These are phyloP conservation scores for Paramecium caudatum DNA, from an alignment of 73 alveolate species.

Conservation along the genomic window DNA sequence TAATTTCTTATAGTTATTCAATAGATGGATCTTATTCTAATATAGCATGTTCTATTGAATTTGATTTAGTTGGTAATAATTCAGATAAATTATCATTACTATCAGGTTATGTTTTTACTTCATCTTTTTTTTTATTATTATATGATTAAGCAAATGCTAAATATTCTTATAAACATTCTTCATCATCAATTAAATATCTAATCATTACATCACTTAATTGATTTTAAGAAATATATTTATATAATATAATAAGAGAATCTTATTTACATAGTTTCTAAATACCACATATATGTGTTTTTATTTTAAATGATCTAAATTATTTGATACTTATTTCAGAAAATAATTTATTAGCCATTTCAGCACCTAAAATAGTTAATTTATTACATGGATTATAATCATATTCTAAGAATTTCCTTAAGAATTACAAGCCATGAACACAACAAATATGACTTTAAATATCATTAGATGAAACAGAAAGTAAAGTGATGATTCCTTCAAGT, in stretches of 20 bases:
- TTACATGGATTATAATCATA: constrained; percentile 62
- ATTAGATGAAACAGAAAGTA: not conserved
- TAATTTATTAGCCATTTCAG: constrained; percentile 25
- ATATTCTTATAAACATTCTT: not conserved
- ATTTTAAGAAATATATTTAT: constrained; percentile 15
- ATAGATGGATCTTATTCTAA: constrained; percentile 44
- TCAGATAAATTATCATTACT: not conserved
- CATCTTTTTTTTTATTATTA: not conserved
- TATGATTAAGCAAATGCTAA: not conserved
- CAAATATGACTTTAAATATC: not conserved
- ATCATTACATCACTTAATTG: not conserved
- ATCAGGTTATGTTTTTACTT: not conserved
- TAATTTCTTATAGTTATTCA: constrained; percentile 7
- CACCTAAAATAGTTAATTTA: not conserved
- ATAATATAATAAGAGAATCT: not conserved
- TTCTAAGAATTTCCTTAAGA: constrained; percentile 35
- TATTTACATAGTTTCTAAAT: not conserved
- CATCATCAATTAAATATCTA: not conserved
- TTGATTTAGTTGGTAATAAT: constrained; percentile 41
- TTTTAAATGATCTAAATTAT: constrained; percentile 20
- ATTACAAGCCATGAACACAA: constrained; percentile 21
- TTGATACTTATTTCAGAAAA: constrained; percentile 18
- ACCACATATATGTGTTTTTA: constrained; percentile 28
- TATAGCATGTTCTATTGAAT: constrained; percentile 16
- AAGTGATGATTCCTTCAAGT: not conserved